Percentiles rank a stretch among this genome's conserved stretches.
These are phyloP conservation scores for Phialophora verrucosa DNA, from an alignment of 2,329 filamentous ascomycete genomes.

Conservation along the genomic window DNA sequence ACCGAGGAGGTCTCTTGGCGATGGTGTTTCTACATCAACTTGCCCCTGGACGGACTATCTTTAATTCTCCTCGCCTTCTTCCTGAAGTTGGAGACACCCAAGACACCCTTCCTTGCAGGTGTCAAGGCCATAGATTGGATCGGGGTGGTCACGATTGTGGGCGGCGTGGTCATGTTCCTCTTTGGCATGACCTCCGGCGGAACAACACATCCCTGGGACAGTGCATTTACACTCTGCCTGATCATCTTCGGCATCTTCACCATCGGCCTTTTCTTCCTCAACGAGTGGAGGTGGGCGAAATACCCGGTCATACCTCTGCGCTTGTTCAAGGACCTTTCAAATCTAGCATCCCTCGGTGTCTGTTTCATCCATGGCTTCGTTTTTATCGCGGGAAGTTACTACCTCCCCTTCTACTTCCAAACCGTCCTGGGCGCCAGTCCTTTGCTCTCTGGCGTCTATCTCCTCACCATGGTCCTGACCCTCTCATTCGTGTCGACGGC, in stretches of 20 bases:
- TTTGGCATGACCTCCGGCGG: conserved; percentile 74
- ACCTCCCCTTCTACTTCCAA: conserved; percentile 85
- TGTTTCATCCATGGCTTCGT: conserved; percentile 76
- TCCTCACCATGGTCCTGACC: conserved; percentile 72
- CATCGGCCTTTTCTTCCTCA: conserved; percentile 58
- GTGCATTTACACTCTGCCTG: conserved; percentile 57
- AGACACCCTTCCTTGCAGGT: conserved; percentile 62
- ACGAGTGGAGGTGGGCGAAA: conserved; percentile 65
- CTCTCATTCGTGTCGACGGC: conserved; percentile 67
- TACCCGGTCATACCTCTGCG: conserved; percentile 69
- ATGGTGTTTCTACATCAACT: conserved; percentile 64
- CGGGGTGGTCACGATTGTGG: conserved; percentile 67
- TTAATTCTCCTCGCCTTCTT: conserved; percentile 65
- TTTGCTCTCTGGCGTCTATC: conserved; percentile 74
- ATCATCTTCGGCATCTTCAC: conserved; percentile 55
- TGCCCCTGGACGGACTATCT: conserved; percentile 65
- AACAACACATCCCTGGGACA: conserved; percentile 59
- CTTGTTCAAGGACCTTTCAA: conserved; percentile 40
- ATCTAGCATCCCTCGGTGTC: conserved; percentile 65
- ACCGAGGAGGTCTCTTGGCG: conserved; percentile 48
- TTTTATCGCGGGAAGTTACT: conserved; percentile 80
- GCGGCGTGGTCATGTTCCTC: conserved; percentile 70
- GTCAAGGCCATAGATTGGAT: conserved; percentile 67
- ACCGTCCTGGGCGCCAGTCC: conserved; percentile 71
- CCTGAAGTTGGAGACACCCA: conserved; percentile 66